Evolutionary conservation across 2,329 filamentous ascomycete species (phyloP), one percentile per base, ranked within the genome.

Genomic region (Samsoniella hepiali): DNA sequence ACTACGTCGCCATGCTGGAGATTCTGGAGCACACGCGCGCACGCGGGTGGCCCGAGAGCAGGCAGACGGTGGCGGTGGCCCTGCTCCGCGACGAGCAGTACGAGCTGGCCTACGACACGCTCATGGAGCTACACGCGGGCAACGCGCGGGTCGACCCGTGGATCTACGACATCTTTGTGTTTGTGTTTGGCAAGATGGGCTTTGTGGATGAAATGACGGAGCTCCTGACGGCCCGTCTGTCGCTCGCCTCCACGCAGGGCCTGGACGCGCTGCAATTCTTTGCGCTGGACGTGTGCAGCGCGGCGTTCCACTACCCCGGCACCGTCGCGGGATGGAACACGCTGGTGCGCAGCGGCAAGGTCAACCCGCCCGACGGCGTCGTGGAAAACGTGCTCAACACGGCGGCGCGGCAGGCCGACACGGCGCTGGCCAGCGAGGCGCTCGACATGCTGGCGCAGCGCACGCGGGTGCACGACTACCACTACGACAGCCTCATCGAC

Each of bases 401-500:
- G 15, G 92, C 91, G 4, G 84, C 91, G 2, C 84, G 85, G 32
- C 76, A 87, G 64, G 87, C 86, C 29, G 89, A 97, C 72, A 78
- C 85, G 1, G 74, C 79, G 0, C 80, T 97, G 10, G 91, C 90
- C 1, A 88, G 87, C 6, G 84, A 89, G 36, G 89, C 90, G 36
- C 85, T 96, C 65, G 82, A 87, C 31, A 67, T 71, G 59, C 63
- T 77, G 1, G 70, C 74, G 4, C 65, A 63, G 40, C 69, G 71
- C 22, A 72, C 83, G 1, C 80, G 82, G 47, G 79, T 93, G 44
- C 79, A 82, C 9, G 75, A 83, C 6, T 82, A 89, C 66, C 91
- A 97, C 72, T 96, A 95, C 75, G 92, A 96, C 73, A 83, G 89
- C 34, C 81, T 97, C 34, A 79, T 93, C 7, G 87, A 91, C 63